Conservation (phyloP, 306 rosid species). For the Lithocarpus polystachyus region DNA sequence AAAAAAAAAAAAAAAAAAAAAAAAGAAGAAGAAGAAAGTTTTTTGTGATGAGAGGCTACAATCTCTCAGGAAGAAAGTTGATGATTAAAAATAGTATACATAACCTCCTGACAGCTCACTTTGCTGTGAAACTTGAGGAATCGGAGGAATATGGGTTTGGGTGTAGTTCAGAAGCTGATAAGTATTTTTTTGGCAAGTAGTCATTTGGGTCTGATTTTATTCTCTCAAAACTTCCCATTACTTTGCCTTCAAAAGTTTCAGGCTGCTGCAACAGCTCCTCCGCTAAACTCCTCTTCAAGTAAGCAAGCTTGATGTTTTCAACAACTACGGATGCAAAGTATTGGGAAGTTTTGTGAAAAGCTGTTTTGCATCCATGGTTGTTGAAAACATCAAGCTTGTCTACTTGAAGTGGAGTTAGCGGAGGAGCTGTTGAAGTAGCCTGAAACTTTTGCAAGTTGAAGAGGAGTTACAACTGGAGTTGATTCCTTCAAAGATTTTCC, state of each 20-base stretch:
- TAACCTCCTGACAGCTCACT: slow-evolving; percentile 53
- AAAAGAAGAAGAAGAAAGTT: slow-evolving; percentile 44
- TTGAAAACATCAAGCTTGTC: too few relatives aligned
- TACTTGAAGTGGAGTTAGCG: too few relatives aligned
- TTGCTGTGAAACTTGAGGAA: slow-evolving; percentile 50
- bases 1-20: slow-evolving; percentile 51
- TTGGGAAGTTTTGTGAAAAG: slow-evolving; percentile 3
- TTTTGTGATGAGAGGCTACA: slow-evolving; percentile 49
- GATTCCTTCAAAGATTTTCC: too few relatives aligned
- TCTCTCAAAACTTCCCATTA: slow-evolving; percentile 65
- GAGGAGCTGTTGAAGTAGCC: too few relatives aligned
- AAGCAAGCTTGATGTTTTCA: slow-evolving; percentile 60
- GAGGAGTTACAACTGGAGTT: too few relatives aligned
- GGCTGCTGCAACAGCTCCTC: slow-evolving; percentile 50
- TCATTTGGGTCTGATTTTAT: slow-evolving; percentile 64
- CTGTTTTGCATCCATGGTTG: slow-evolving; percentile 51
- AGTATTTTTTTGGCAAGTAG: slow-evolving; percentile 52
- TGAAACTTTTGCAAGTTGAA: too few relatives aligned
- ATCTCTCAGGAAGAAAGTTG: slow-evolving; percentile 46
- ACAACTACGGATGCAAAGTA: slow-evolving; percentile 50
- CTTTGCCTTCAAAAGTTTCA: slow-evolving; percentile 51
- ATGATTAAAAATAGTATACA: slow-evolving; percentile 42
- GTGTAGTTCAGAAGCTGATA: slow-evolving; percentile 46
- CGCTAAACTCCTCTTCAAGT: slow-evolving; percentile 65
- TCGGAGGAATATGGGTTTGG: slow-evolving; percentile 36